Evolutionary conservation across 2,329 filamentous ascomycete genomes (phyloP), one percentile per base, ranked within the genome.

Genomic region (Lomentospora prolificans): DNA sequence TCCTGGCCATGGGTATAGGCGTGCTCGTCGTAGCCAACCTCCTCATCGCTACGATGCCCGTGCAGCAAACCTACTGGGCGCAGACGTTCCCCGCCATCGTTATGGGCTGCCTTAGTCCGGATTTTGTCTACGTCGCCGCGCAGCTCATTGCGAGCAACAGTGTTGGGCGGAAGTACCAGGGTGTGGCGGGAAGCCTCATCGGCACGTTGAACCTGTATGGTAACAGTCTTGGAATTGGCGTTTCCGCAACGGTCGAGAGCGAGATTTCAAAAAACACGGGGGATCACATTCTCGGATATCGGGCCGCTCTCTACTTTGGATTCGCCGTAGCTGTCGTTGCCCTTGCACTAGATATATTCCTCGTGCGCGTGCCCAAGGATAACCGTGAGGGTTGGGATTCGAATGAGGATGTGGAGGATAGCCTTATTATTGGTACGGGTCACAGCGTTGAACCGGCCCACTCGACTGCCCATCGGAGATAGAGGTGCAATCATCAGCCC

Each of bases 161-260:
- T 1, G 72, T 78, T 0, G 64, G 69, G 10, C 70, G 69, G 57
- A 67, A 72, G 46, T 69, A 79, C 57, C 73, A 78, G 62, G 75
- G 75, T 3, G 71, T 76, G 9, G 75, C 68, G 0, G 74, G 72
- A 9, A 80, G 75, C 19, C 64, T 87, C 5, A 79, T 86, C 28
- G 82, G 77, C 57, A 86, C 83, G 0, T 72, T 85, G 7, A 79
- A 87, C 58, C 87, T 89, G 65, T 89, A 88, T 64, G 78, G 78
- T 57, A 86, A 88, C 39, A 81, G 80, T 1, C 66, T 87, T 2
- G 83, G 81, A 0, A 71, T 89, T 0, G 85, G 84, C 0, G 77
- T 89, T 50, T 84, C 84, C 0, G 84, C 82, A 0, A 86, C 82
- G 0, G 76, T 86, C 2, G 82, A 87, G 62, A 66, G 68, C 0